phyloP scores from a whole-genome alignment of 2,329 filamentous ascomycete genomes.

The Metarhizium anisopliae region DNA sequence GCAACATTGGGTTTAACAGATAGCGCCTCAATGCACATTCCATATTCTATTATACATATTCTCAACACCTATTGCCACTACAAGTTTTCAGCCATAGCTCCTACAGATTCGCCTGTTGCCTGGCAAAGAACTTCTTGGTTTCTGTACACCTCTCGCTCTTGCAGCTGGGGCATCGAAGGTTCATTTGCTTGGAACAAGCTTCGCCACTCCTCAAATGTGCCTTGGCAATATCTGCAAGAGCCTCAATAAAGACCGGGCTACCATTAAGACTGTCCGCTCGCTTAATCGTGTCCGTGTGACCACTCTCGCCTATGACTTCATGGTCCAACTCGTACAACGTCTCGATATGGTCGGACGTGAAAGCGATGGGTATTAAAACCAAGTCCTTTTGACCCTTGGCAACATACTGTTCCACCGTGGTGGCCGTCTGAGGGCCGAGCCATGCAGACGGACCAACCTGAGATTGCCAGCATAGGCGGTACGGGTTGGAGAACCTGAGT shows the following conservation, averaged over 20 bases:
- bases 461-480: constrained; percentile 94
- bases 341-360: constrained; percentile 98
- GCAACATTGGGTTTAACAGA: too few species aligned
- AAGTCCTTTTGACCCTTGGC: constrained; percentile 87
- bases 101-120: constrained; percentile 22
- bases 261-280: constrained; percentile 89
- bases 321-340: constrained; percentile 90
- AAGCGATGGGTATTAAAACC: constrained; percentile 87
- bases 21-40: background rate
- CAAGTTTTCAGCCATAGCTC: background rate
- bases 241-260: constrained; percentile 81
- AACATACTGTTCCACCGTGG: constrained; percentile 81
- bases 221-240: constrained; percentile 79
- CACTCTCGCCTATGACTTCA: constrained; percentile 86
- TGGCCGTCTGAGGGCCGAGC: constrained; percentile 87
- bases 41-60: constrained; percentile 2
- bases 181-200: constrained; percentile 74
- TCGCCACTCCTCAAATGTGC: constrained; percentile 62
- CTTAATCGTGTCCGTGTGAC: constrained; percentile 72
- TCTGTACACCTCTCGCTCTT: constrained; percentile 81
- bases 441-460: constrained; percentile 93
- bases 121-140: constrained; percentile 59
- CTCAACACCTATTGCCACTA: background rate
- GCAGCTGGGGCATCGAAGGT: constrained; percentile 84
- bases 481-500: constrained; percentile 79